Evolutionary conservation across 2,329 filamentous ascomycete genomes (phyloP), one percentile per base, ranked within the genome.

Genomic region (Gnomoniopsis sp.): DNA sequence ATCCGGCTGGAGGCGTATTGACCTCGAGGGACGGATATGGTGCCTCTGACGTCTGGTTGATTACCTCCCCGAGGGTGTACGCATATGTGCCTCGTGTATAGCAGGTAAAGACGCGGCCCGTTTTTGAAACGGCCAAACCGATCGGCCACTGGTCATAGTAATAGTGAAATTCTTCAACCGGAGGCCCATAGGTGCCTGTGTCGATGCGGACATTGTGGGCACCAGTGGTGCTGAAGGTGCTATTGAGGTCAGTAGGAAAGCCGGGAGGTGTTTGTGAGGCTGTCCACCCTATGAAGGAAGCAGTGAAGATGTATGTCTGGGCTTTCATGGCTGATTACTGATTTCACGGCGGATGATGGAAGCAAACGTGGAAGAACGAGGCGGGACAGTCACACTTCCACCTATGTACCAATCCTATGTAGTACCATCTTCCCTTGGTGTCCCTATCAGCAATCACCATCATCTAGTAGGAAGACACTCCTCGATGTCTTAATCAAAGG

Each of bases 141-240:
- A 77, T 77, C 1, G 75, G 76, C 75, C 74, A 78, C 63, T 77
- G 74, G 33, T 75, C 73, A 57, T 77, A 77, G 65, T 72, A 80
- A 63, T 78, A 80, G 63, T 80, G 76, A 41, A 75, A 74, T 61
- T 80, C 77, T 62, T 81, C 78, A 2, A 81, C 66, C 2, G 68
- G 62, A 1, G 77, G 77, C 3, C 78, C 77, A 49, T 77, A 78
- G 3, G 74, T 75, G n/a, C 77, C 77, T 55, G 75, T 75, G 62
- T 80, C 77, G 7, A 75, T 69, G 36, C 77, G 70, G 1, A 80
- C 44, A 22, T 49, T 55, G 21, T 36, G 19, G n/a, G 7, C 15
- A 17, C 26, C 4, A 21, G 12, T n/a, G 4, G n/a, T 38, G 12
- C 7, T 15, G 12, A 41, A 41, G 36, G 36, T 41, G 3, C 36